A percentile compares a stretch with the other conserved stretches of the same genome.
These are phyloP conservation scores for Apiotrichum sp. DNA, from an alignment of 1,284 basidiomycete genomes.

Conservation along the genomic window DNA sequence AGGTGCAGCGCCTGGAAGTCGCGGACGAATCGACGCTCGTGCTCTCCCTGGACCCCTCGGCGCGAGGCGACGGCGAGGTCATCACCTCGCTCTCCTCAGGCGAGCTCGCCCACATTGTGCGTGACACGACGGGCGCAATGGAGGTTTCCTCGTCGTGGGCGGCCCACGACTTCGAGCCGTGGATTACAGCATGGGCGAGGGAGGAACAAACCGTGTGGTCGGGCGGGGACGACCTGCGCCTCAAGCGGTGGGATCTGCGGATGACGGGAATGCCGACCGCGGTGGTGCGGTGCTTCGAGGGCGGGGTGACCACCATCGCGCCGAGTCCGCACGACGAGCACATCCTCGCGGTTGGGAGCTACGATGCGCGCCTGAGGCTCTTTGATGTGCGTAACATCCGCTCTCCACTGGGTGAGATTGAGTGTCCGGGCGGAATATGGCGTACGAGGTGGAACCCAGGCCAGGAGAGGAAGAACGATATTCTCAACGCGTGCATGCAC, in stretches of 20 bases:
- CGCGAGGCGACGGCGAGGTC: constrained; percentile 37
- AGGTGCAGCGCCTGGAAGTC: constrained; percentile 54
- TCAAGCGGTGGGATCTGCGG: constrained; percentile 91
- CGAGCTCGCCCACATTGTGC: constrained; percentile 58
- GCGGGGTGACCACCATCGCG: constrained; percentile 87
- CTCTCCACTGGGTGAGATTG: constrained; percentile 56
- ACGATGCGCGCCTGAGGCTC: constrained; percentile 72
- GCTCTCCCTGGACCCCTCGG: constrained; percentile 67
- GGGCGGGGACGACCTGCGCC: constrained; percentile 84
- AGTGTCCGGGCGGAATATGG: constrained; percentile 91
- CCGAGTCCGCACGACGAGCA: constrained; percentile 73
- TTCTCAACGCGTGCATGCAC: constrained; percentile 94
- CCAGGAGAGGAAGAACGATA: constrained; percentile 55
- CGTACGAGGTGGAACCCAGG: constrained; percentile 91
- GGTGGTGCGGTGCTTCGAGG: constrained; percentile 76
- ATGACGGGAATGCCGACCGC: constrained; percentile 60
- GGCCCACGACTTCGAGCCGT: constrained; percentile 91
- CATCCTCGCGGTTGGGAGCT: constrained; percentile 85
- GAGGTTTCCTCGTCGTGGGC: constrained; percentile 60
- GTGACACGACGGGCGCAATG: constrained; percentile 41
- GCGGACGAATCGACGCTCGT: constrained; percentile 61
- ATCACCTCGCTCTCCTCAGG: constrained; percentile 77
- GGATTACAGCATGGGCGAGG: constrained; percentile 71
- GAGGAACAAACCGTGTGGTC: constrained; percentile 85
- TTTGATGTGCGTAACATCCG: constrained; percentile 74